Percentiles rank a stretch among this genome's conserved stretches.
phyloP scores from a whole-genome alignment of 257 asterid genomes.

The Solanum dulcamara region DNA sequence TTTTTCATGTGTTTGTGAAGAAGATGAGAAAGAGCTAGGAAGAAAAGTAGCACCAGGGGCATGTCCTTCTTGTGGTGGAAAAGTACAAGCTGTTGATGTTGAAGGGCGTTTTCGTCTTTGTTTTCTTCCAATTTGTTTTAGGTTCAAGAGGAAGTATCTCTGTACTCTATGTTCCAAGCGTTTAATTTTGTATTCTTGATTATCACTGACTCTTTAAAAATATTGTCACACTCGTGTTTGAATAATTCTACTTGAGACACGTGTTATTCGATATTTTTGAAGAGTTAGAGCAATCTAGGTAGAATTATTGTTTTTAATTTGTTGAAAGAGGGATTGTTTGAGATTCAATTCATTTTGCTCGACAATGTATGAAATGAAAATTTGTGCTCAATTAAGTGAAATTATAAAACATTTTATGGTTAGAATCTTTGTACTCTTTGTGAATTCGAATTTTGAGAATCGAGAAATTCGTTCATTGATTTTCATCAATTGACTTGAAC shows the following conservation, averaged over 20 bases:
- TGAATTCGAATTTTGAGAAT: not conserved
- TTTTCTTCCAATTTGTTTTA: conserved; percentile 40
- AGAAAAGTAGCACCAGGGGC: conserved; percentile 38
- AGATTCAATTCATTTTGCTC: not conserved
- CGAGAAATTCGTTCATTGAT: not conserved
- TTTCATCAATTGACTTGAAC: not conserved
- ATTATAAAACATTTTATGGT: not conserved
- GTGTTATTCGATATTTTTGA: not conserved
- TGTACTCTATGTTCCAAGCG: conserved; percentile 46
- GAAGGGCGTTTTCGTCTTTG: conserved; percentile 27
- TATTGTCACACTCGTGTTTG: not conserved
- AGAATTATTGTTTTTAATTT: not conserved
- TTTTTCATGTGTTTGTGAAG: conserved; percentile 21
- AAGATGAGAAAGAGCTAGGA: conserved; percentile 43
- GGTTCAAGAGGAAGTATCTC: conserved; percentile 42
- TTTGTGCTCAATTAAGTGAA: not conserved
- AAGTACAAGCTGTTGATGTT: conserved; percentile 46
- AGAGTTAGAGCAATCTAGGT: not conserved
- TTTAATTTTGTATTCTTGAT: conserved; percentile 29
- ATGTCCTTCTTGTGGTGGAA: conserved; percentile 55
- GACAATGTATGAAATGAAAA: not conserved
- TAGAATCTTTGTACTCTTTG: not conserved
- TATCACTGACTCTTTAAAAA: not conserved
- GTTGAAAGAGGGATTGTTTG: not conserved
- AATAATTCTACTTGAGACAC: too few species aligned